Evolutionary conservation across 225 moss, liverwort and hornwort genomes (phyloP), one percentile per base, ranked within the genome.

Genomic region (Sphagnum tenellum): DNA sequence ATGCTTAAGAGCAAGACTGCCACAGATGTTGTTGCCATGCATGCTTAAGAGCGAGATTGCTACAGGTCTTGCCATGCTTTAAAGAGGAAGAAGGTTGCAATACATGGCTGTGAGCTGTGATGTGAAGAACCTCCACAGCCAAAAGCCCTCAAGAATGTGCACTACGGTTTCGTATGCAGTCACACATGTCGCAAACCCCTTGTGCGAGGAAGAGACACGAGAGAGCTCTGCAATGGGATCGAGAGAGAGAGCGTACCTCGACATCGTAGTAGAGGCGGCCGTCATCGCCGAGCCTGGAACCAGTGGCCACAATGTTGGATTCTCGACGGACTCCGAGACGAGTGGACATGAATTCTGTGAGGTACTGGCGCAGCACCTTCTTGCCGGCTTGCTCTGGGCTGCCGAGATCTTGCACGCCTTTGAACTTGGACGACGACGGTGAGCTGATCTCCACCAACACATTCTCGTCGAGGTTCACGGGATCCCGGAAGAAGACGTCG

Each of bases 341-440:
- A 44, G 96, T 96, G 48, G 96, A 96, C 96, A 96, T 96, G 64
- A 96, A 96, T 73, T 96, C 96, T 29, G 86, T 90, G 53, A 96
- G 61, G 74, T 96, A 90, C 81, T 96, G 96, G 75, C 73, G 88
- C 82, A 96, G 47, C 52, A 92, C 86, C 71, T 78, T 90, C 70
- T 83, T 78, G 52, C 88, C 92, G 3, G 96, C 96, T 74, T 96
- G 73, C 47, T 87, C 77, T 2, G 96, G 96, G 10, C 82, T 74
- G 4, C 96, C 96, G 5, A 96, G 75, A 57, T 96, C 96, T 69
- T 88, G 75, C 52, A 96, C 84, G 46, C 92, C 84, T 69, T 92
- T 85, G 68, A 86, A 96, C 47, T 81, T 84, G 3, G 96, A 96
- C 44, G 89, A 90, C 3, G 96, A 96, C 58, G 96, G 96, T 53